A percentile compares a stretch with the other conserved stretches of the same genome.
Conservation (phyloP, 352 stramenopile species). For the Phytophthora podocarpi region DNA sequence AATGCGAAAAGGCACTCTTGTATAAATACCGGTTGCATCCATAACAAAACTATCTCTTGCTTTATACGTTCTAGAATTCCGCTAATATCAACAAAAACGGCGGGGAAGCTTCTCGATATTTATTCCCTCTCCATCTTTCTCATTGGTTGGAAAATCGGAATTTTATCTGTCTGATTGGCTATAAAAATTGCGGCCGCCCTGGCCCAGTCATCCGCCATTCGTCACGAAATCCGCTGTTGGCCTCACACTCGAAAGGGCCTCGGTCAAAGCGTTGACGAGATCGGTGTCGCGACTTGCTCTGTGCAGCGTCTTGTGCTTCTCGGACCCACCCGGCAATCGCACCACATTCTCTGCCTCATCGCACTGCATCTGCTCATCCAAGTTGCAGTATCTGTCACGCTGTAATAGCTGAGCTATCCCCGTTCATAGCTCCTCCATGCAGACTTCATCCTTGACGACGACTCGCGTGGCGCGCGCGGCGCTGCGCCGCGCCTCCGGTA, state of each 20-base stretch:
- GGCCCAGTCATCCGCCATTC: slow-evolving; percentile 36
- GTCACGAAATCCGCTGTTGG: slow-evolving; percentile 4
- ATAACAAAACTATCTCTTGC: neutral
- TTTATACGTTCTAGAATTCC: neutral
- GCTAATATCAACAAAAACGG: neutral
- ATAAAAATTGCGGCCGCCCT: slow-evolving; percentile 22
- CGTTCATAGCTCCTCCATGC: slow-evolving; percentile 15
- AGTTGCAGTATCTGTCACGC: neutral
- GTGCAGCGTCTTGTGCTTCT: slow-evolving; percentile 2
- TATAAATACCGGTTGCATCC: no score
- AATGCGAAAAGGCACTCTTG: neutral
- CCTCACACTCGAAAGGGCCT: slow-evolving; percentile 22
- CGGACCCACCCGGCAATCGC: neutral
- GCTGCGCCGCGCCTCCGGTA: slow-evolving; percentile 17
- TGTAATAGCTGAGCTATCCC: slow-evolving; percentile 6
- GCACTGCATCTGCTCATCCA: neutral
- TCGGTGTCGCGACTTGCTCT: neutral
- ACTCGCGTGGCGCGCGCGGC: slow-evolving; percentile 23
- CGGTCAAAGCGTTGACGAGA: slow-evolving; percentile 5
- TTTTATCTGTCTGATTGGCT: slow-evolving; percentile 7
- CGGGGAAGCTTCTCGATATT: neutral
- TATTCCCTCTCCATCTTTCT: neutral
- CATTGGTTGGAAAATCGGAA: neutral
- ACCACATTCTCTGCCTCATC: neutral
- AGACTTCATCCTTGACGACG: slow-evolving; percentile 29